Percentiles rank a stretch among this genome's conserved stretches.
These are phyloP conservation scores for Leccinum holopus DNA, from an alignment of 1,284 basidiomycete genomes.

Conservation along the genomic window DNA sequence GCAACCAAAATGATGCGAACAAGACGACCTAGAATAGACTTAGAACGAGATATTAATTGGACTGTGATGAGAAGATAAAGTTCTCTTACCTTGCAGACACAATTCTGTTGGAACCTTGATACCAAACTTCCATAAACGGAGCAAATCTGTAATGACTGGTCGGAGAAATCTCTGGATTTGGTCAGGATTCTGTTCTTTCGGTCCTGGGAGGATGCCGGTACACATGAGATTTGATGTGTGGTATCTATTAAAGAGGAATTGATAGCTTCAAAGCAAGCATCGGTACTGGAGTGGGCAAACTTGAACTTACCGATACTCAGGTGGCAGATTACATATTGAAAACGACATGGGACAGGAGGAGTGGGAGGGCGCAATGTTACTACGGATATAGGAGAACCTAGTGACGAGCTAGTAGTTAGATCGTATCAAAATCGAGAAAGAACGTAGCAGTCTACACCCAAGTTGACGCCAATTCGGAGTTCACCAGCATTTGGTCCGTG, in stretches of 20 bases:
- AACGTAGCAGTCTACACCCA: neutral
- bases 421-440: too few species aligned
- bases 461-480: neutral
- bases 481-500: neutral
- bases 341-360: neutral
- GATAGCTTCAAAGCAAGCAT: too few species aligned
- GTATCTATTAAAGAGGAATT: neutral
- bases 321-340: neutral
- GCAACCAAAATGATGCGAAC: too few species aligned
- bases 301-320: neutral
- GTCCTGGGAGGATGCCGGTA: neutral
- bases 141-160: conserved; percentile 32
- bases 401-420: too few species aligned
- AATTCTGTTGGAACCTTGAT: conserved; percentile 10
- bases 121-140: conserved; percentile 6
- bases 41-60: too few species aligned
- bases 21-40: too few species aligned
- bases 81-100: neutral
- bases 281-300: neutral
- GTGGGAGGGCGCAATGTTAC: neutral
- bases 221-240: neutral
- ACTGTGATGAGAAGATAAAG: too few species aligned
- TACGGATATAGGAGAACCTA: neutral
- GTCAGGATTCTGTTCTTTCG: conserved; percentile 20
- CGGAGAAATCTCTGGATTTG: conserved; percentile 33